These are phyloP conservation scores for Byssochlamys sp. DNA, from an alignment of 2,329 filamentous ascomycete species.

Conservation along the genomic window DNA sequence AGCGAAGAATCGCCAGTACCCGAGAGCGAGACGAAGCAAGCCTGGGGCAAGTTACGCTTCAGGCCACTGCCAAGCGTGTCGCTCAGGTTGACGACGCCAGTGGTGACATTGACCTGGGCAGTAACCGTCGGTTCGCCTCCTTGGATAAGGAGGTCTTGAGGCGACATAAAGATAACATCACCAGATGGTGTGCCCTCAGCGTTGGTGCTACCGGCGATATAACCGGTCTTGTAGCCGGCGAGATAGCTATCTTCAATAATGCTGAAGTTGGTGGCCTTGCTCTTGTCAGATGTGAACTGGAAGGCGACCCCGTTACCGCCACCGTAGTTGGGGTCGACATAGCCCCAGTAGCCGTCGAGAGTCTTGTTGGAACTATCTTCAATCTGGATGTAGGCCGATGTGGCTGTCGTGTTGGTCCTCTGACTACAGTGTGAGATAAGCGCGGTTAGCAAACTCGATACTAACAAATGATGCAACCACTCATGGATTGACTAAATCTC, in stretches of 20 bases:
- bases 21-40: background rate
- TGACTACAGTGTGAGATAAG: background rate
- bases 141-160: background rate
- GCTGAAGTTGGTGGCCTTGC: conserved; percentile 2
- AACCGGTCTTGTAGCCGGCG: background rate
- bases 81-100: conserved; percentile 1
- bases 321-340: background rate
- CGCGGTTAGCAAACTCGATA: background rate
- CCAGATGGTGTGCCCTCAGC: conserved; percentile 1
- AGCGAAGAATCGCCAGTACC: background rate
- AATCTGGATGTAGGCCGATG: conserved; percentile 2
- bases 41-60: background rate
- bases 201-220: conserved; percentile 3
- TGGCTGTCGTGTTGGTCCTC: background rate
- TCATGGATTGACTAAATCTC: too few species aligned
- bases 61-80: background rate
- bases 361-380: background rate
- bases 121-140: conserved; percentile 1
- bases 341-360: conserved; percentile 2
- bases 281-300: background rate
- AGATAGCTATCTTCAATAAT: background rate
- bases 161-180: conserved; percentile 2
- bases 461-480: background rate
- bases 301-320: conserved; percentile 1
- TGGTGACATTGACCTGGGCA: background rate